Base-by-base conservation (phyloP, 2,329 filamentous ascomycete genomes). In the Sporothrix curviconia region DNA sequence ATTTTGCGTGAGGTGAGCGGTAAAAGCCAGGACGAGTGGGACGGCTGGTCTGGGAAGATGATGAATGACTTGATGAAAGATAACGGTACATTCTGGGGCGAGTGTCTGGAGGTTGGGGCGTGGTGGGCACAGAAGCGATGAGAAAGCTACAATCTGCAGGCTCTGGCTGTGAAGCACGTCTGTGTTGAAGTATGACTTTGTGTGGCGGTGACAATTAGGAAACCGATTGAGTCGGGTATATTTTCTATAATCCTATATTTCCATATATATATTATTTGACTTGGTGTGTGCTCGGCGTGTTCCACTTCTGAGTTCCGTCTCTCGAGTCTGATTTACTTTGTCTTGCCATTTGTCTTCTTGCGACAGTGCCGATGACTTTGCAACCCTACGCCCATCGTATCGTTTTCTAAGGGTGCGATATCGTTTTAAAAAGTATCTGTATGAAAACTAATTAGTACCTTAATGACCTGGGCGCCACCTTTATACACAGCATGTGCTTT, bases 21-120 rank as follows among this genome's bases (percentile, higher is more conserved):
- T 14, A 95, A 95, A 76, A 90, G 87, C 66, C 84, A 89, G 67
- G 90, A 95, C 64, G 92, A 96, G 73, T 96, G 91, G 91, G 89
- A 95, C 69, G 78, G 84, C 42, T 96, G 92, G 92, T 84, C 89
- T 73, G 84, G 86, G 40, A 89, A 86, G 71, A 89, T 96, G 87
- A 92, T 90, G 80, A 82, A 83, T 47, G 87, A 94, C 70, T 72
- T 96, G 66, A 79, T 95, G 67, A 84, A 87, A 69, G 86, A 92
- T 60, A 85, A 84, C 56, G 89, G 89, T 19, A 86, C 89, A 17
- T 84, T 82, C 49, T 91, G 84, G 76, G 91, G 92, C 49, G 92
- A 96, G 71, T 95, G 90, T 71, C 74, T 96, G 19, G 90, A 83
- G 66, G 84, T 91, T 62, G 89, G 92, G 37, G 94, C 91, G 70